Percentiles rank a stretch among this genome's conserved stretches.
Conservation (phyloP, 139 green algal genomes). For the Closterium sp. region DNA sequence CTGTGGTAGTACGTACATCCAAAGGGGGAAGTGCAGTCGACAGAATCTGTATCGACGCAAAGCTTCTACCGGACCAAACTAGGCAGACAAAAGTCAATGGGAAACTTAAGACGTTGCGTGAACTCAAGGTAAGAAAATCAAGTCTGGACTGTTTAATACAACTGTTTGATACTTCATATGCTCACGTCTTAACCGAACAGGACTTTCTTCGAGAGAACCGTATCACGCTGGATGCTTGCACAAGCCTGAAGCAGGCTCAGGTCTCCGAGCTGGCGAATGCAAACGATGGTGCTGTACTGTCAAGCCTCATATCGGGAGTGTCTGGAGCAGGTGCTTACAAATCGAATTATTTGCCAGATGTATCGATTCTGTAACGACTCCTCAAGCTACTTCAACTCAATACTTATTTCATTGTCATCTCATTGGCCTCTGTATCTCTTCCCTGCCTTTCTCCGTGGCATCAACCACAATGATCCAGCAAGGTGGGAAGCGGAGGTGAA, state of each 20-base stretch:
- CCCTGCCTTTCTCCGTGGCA: background rate
- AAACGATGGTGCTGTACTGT: background rate
- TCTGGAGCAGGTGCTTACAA: conserved; percentile 4
- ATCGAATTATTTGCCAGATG: background rate
- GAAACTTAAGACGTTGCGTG: background rate
- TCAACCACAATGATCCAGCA: conserved; percentile 2
- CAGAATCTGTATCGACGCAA: conserved; percentile 6
- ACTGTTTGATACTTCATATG: background rate
- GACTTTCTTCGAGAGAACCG: conserved; percentile 26
- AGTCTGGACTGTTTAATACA: background rate
- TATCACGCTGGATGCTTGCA: conserved; percentile 3
- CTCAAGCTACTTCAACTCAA: no score
- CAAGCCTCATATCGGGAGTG: background rate
- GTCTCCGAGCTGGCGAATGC: conserved; percentile 9
- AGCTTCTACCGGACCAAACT: conserved; percentile 3
- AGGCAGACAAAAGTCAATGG: conserved; percentile 7
- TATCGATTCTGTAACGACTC: no score
- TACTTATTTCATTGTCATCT: no score
- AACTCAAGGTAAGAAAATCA: background rate
- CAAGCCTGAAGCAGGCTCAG: conserved; percentile 16
- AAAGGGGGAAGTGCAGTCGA: background rate
- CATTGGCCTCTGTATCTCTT: background rate
- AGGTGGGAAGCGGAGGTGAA: conserved; percentile 3
- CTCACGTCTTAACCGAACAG: background rate
- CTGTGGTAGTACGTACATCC: background rate